Base-by-base conservation (phyloP, 1,284 basidiomycete genomes). In the Inonotus hispidus region DNA sequence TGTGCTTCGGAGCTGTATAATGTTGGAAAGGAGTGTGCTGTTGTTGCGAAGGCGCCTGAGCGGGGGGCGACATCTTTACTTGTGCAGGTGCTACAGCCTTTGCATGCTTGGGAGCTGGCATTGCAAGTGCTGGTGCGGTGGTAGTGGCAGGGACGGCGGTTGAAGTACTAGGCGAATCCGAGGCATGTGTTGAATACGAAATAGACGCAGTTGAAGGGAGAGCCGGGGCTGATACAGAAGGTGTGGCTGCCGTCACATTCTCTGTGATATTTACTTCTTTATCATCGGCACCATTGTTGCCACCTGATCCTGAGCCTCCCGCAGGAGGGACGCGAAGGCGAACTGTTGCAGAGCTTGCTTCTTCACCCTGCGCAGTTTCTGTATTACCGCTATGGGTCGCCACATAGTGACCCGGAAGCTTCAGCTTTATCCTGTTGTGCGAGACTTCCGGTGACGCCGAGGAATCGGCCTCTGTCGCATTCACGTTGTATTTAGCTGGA, bases 381-480 rank as follows among this genome's bases (percentile, higher is more conserved):
- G 29, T 25, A 32, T 14, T 56, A 19, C 27, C 38, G 14, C 41
- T 39, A 41, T 55, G 32, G 21, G 13, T 32, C 14, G 23, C 37
- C 7, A 39, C 21, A n/a, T 64, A 60, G 27, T 59, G 63, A 71
- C 68, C 29, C 29, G 85, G 81, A 52, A 87, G 77, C 68, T 82
- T 89, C 32, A 91, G 78, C 69, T 82, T 89, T 61, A 90, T 86
- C 52, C 65, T 65, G 73, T 85, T 90, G 13, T 50, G 35, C n/a
- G 41, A 32, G 81, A 71, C 2, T 66, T 81, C 81, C 10, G 78
- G 58, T 14, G 66, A n/a, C 81, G 74, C 37, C 89, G 76, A 23
- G 8, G 43, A 25, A 27, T 54, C 49, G 13, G 29, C 54, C 25
- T 43, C 50, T 19, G 47, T 23, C 14, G 25, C 46, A 14, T 59